phyloP scores from a whole-genome alignment of 805 yeast genomes.

The Ogataea methanolica region DNA sequence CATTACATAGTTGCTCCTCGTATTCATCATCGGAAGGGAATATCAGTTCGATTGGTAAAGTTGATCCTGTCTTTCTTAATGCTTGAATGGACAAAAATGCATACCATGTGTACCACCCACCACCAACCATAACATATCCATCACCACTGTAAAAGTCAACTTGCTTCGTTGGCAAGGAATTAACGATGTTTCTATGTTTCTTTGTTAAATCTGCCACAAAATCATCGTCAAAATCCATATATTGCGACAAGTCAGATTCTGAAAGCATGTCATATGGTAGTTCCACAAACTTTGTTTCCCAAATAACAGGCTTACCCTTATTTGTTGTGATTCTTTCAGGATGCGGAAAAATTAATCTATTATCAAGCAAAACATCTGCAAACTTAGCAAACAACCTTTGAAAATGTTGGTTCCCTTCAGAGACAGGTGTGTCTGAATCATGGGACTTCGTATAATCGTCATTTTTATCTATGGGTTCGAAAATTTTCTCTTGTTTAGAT shows the following conservation, averaged over 20 bases:
- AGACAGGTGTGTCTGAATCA: not conserved
- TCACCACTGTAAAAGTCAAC: conserved; percentile 21
- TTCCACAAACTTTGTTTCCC: conserved; percentile 18
- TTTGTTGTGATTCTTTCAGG: conserved; percentile 13
- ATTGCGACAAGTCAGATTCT: conserved; percentile 6
- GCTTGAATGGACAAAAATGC: conserved; percentile 36
- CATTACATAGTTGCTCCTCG: conserved; percentile 33
- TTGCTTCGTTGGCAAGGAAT: conserved; percentile 39
- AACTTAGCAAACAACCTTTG: conserved; percentile 6
- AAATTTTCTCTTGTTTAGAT: not conserved
- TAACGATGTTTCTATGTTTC: conserved; percentile 44
- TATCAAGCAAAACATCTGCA: conserved; percentile 9
- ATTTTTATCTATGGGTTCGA: not conserved
- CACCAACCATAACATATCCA: conserved; percentile 40
- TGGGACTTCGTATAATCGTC: not conserved
- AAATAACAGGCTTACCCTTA: conserved; percentile 20
- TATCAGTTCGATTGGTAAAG: conserved; percentile 40
- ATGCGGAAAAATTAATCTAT: conserved; percentile 15
- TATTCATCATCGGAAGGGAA: conserved; percentile 37
- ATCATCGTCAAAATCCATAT: conserved; percentile 27
- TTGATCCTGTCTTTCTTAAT: conserved; percentile 38
- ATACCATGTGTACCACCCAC: conserved; percentile 39
- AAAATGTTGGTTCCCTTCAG: conserved; percentile 4
- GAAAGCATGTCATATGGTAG: conserved; percentile 11
- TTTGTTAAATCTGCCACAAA: conserved; percentile 41